Base-by-base conservation (phyloP, 1,139 yeast genomes). In the Spathaspora sp. region DNA sequence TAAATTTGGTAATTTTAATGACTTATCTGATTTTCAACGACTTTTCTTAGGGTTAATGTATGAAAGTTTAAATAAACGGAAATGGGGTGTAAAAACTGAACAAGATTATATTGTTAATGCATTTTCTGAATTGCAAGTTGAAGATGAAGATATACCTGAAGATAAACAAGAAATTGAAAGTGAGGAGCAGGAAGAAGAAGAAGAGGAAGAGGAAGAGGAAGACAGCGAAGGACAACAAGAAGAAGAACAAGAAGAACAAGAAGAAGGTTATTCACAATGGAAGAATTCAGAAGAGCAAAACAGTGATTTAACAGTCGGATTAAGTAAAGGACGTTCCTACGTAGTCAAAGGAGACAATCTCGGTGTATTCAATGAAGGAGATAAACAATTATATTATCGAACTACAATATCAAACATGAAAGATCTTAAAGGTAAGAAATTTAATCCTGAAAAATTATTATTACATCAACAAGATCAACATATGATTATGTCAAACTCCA, bases 301-400 rank as follows among this genome's bases (percentile, higher is more conserved):
- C 60, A 76, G 82, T 44, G 82, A 81, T 26, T 72, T 90, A 54
- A 82, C 87, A 0, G 83, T 89, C 15, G 93, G 96, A 1, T 79
- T 70, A 51, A 77, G 78, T 45, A 83, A 82, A 53, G 84, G 87
- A 58, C 74, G 95, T 33, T 77, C 95, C 0, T 90, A 78, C 61
- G 93, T 90, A 26, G 83, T 86, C 0, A 79, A 95, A 53, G 96
- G 91, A 7, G 72, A 88, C 61, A 82, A 80, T 55, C 72, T 90
- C 46, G 97, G 97, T 18, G 91, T 90, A 5, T 89, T 89, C 67
- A 82, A 77, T 56, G 79, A 83, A 24, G 75, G 76, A 26, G 78
- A 72, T 10, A 72, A 70, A 24, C 77, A 77, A 44, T 65, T 89
- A 41, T 78, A 81, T 48, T 89, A 78, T 56, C 70, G 78, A 31